Base-by-base conservation (phyloP, 768 basidiomycete genomes). In the Terana coerulea region DNA sequence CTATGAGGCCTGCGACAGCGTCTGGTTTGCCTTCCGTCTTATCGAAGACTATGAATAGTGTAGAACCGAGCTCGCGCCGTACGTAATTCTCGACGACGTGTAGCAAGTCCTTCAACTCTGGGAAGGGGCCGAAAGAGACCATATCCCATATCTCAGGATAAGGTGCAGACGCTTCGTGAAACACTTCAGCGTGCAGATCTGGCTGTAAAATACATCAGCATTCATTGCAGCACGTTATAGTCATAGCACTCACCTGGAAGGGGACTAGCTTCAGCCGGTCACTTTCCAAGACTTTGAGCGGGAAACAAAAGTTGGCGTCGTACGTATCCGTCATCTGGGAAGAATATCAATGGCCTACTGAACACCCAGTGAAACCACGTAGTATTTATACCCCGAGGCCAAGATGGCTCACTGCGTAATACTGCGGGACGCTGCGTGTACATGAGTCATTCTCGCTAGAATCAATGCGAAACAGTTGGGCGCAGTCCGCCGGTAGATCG, bases 1-100 rank as follows among this genome's bases (percentile, higher is more conserved):
- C 74, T 12, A 74, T 68, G 24, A 70, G 55, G 0, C 75, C 76
- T 1, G 74, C 74, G 33, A 55, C 12, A 17, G 51, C 12, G 30
- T 29, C 29, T 30, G 19, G 11, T 2, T 35, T 25, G 3, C 72
- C 41, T 28, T 47, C 28, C 7, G 61, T 47, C 40, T 68, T 69
- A 57, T 78, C 75, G 48, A 71, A 66, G 22, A 66, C 66, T 37
- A 69, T 71, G 49, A 71, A 75, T 1, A 73, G 46, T 19, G 70
- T 11, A 2, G 31, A 47, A 0, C 9, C 51, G 4, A 55, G 47
- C 25, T 54, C 29, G 34, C 34, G 41, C 10, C 50, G 55, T 5
- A 57, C 36, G 14, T 29, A 26, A 3, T 19, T 11, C 40, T 60
- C 62, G 37, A n/a, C n/a, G n/a, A n/a, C n/a, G n/a, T n/a, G n/a